Percentiles rank a stretch among this genome's conserved stretches.
phyloP scores from a whole-genome alignment of 2,329 filamentous ascomycete species.

The Epichloe aotearoae region DNA sequence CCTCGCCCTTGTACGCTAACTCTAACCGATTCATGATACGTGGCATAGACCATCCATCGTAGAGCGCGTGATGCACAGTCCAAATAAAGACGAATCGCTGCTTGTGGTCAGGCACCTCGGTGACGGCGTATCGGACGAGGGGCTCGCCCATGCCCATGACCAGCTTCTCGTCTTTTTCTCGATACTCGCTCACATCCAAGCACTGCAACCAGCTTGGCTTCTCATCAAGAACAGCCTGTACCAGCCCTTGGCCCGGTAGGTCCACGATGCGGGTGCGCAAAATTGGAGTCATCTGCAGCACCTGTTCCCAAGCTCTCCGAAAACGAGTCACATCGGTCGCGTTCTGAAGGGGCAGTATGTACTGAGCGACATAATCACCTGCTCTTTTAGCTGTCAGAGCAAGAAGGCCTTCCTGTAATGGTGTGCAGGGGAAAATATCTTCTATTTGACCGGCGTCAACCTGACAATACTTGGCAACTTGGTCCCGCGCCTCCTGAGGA shows the following conservation, averaged over 20 bases:
- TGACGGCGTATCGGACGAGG: conserved; percentile 7
- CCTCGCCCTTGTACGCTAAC: conserved; percentile 19
- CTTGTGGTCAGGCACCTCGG: not conserved
- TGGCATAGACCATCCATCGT: conserved; percentile 37
- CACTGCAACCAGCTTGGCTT: conserved; percentile 18
- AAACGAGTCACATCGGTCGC: not conserved
- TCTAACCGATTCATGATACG: conserved; percentile 28
- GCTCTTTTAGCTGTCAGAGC: conserved; percentile 4
- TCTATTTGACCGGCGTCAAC: conserved; percentile 1
- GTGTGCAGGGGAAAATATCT: conserved; percentile 7
- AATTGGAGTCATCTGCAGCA: conserved; percentile 3
- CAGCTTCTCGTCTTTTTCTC: conserved; percentile 18
- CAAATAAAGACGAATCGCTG: conserved; percentile 12
- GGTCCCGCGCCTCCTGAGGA: not conserved
- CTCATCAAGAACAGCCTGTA: conserved; percentile 27
- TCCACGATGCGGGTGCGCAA: conserved; percentile 6
- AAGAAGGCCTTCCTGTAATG: conserved; percentile 7
- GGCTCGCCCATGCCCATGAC: conserved; percentile 11
- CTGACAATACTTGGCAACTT: not conserved
- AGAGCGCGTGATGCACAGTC: conserved; percentile 36
- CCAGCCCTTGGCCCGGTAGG: conserved; percentile 17
- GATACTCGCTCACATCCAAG: conserved; percentile 19
- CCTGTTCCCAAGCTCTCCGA: conserved; percentile 4
- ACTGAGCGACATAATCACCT: conserved; percentile 4
- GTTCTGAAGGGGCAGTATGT: conserved; percentile 1